Percentiles rank a stretch among this genome's conserved stretches.
Evolutionary conservation across 768 basidiomycete genomes (phyloP).

Genomic region (Leucosporidium creatinivorum): DNA sequence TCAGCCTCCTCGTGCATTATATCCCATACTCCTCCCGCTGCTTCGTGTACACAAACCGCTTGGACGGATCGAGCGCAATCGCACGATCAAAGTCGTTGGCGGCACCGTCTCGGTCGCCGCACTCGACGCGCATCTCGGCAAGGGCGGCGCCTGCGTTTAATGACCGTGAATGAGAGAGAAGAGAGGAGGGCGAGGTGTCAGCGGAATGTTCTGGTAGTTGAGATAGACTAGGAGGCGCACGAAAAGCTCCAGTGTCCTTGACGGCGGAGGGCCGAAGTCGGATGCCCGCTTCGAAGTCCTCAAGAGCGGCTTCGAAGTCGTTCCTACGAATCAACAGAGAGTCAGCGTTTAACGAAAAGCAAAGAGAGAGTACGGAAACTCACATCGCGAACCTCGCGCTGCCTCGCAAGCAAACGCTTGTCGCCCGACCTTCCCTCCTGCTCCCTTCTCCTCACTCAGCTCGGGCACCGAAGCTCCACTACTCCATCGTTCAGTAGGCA

Average conservation of each 20-base stretch:
- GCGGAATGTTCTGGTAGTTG: conserved; percentile 3
- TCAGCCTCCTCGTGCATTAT: no score
- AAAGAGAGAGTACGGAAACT: not conserved
- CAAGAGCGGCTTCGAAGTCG: conserved; percentile 11
- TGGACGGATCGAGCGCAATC: not conserved
- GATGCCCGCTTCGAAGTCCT: conserved; percentile 10
- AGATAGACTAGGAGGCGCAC: not conserved
- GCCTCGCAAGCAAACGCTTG: conserved; percentile 4
- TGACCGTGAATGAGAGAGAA: not conserved
- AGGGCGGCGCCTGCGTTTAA: not conserved
- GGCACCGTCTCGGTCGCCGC: conserved; percentile 9
- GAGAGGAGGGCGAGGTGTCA: not conserved
- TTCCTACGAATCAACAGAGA: conserved; percentile 1
- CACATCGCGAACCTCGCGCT: conserved; percentile 9
- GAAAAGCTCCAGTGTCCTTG: not conserved
- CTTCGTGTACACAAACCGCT: not conserved
- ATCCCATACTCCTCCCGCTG: not conserved
- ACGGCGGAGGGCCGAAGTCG: conserved; percentile 4
- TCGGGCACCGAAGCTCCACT: no score
- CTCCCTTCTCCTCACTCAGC: no score
- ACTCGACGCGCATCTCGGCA: not conserved
- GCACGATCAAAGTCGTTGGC: conserved; percentile 16
- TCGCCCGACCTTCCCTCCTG: no score
- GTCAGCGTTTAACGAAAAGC: no score
- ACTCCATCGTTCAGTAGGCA: not conserved